Percentiles rank a stretch among this genome's conserved stretches.
Conservation (phyloP, 768 basidiomycete species). For the Rhizopogon vesiculosus region DNA sequence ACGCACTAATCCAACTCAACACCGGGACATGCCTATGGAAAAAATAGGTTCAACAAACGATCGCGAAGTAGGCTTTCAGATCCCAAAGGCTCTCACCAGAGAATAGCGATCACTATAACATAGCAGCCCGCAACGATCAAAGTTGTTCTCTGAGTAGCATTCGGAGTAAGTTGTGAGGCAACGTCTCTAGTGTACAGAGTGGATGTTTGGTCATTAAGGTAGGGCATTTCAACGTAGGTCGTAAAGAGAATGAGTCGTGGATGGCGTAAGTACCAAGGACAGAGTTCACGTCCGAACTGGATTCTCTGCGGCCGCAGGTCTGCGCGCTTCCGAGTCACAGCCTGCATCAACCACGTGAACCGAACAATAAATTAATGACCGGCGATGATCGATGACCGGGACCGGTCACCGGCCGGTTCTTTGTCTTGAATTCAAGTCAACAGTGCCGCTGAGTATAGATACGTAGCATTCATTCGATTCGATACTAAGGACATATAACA, state of each 20-base stretch:
- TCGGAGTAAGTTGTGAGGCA: conserved; percentile 50
- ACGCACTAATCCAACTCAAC: conserved; percentile 70
- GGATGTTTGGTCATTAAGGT: conserved; percentile 13
- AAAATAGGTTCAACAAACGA: conserved; percentile 3
- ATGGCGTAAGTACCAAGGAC: background rate
- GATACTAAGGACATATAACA: background rate
- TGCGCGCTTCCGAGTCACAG: background rate
- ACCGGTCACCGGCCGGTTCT: background rate
- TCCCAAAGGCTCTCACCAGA: conserved; percentile 51
- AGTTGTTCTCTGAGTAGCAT: conserved; percentile 67
- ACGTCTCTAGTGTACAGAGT: conserved; percentile 21
- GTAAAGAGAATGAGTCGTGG: conserved; percentile 5
- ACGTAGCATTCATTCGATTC: background rate
- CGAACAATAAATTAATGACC: background rate
- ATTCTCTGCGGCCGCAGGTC: background rate
- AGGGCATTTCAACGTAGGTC: conserved; percentile 24
- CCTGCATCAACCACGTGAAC: background rate
- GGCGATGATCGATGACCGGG: no score
- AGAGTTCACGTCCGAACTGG: background rate
- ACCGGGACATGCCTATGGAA: conserved; percentile 68
- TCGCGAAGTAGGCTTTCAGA: background rate
- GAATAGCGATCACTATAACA: conserved; percentile 67
- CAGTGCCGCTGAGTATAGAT: no score
- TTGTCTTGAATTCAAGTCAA: no score
- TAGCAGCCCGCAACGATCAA: conserved; percentile 79